These are phyloP conservation scores for Talinum fruticosum DNA, from an alignment of 148 eudicot genomes.

Conservation along the genomic window DNA sequence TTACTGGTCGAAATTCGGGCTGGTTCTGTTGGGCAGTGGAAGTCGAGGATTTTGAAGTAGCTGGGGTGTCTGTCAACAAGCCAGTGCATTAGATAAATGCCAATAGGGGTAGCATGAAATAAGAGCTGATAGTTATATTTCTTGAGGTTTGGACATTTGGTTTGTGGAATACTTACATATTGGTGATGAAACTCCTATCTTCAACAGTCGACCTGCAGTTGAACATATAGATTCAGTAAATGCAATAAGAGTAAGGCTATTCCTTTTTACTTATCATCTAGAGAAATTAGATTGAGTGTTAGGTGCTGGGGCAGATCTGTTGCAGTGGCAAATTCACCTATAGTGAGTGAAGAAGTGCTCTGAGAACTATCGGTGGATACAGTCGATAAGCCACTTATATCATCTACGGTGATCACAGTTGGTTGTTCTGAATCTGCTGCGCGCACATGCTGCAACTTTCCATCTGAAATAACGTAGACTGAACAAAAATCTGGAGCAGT, in stretches of 20 bases:
- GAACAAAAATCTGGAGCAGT: constrained; percentile 70
- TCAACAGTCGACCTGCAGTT: constrained; percentile 28
- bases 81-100: background rate
- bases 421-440: constrained; percentile 56
- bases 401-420: constrained; percentile 35
- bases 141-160: background rate
- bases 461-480: constrained; percentile 69
- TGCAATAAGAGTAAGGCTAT: too few species aligned
- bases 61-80: constrained; percentile 35
- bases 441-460: constrained; percentile 63
- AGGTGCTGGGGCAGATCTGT: too few species aligned
- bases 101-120: background rate
- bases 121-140: background rate
- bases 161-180: constrained; percentile 25
- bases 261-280: too few species aligned
- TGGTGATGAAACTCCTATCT: constrained; percentile 31
- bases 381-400: constrained; percentile 34
- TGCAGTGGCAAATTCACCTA: background rate
- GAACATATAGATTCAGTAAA: background rate
- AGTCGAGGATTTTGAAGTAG: constrained; percentile 29
- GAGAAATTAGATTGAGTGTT: background rate
- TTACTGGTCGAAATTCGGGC: constrained; percentile 39
- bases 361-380: constrained; percentile 46
- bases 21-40: constrained; percentile 44
- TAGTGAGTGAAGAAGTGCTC: constrained; percentile 42